Evolutionary conservation across 2,329 filamentous ascomycete species (phyloP), one percentile per base, ranked within the genome.

Genomic region (Ciborinia camelliae): DNA sequence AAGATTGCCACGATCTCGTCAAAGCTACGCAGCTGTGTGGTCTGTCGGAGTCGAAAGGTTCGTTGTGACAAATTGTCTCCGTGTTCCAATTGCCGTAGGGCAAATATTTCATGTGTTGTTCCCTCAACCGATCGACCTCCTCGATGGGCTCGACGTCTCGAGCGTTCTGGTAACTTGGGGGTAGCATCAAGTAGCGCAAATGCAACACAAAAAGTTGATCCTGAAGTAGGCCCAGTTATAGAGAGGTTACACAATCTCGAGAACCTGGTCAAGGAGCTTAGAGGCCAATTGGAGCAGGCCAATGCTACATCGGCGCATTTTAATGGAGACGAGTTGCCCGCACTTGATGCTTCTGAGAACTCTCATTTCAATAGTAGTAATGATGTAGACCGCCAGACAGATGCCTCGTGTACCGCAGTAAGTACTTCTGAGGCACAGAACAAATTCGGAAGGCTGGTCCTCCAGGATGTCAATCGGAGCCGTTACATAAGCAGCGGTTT

Each of bases 61-160:
- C 81, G 82, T 52, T 86, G 84, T 72, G 81, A 86, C 71, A 85
- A 84, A 72, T 73, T 76, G 51, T 80, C 79, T 4, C 84, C 84
- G 1, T 86, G 84, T 68, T 81, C 83, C 5, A 85, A 85, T 68
- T 86, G 84, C 69, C 80, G 80, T 12, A 78, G 80, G 5, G 83
- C 80, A 14, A 78, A 80, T 59, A 83, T 85, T 48, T 75, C 79
- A 12, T 86, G 84, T 67, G 74, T 84, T 32, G 75, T 81, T 20
- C 82, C 83, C 0, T 79, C 81, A 1, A 73, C 74, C 50, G 80
- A 84, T 65, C 80, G 79, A 2, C 79, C 81, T 0, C 83, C 83
- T 64, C 76, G 81, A 73, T 85, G 84, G 81, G 81, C 82, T 47
- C 80, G 82, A 26, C 82, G 82, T 43, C 75, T 83, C 6, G 79